Evolutionary conservation across 2,329 filamentous ascomycete genomes (phyloP), one percentile per base, ranked within the genome.

Genomic region (Delphinella strobiligena): DNA sequence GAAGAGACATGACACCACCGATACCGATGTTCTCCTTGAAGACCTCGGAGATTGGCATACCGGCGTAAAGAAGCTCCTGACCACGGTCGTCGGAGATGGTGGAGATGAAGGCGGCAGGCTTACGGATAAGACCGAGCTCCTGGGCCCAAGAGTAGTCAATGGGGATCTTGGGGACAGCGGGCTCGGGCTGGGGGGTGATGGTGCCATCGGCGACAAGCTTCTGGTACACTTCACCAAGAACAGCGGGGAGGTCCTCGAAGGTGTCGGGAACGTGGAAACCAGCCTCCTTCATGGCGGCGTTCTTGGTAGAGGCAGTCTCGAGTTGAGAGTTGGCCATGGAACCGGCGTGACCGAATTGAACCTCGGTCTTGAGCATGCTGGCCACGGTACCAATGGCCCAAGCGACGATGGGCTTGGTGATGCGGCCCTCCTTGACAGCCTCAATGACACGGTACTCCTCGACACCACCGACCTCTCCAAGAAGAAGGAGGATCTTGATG

Each of bases 361-460:
- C 91, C 73, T 98, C 91, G 31, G 91, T 98, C 81, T 94, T 96
- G 75, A 98, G 93, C 87, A 98, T 91, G 75, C 85, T 89, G 49
- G 91, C 91, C 66, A 93, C 95, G 55, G 91, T 98, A 73, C 91
- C 91, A 59, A 98, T 98, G 52, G 91, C 91, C 91, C 91, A 98
- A 32, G 91, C 91, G 46, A 98, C 88, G 58, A 98, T 91, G 56
- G 91, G 91, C 80, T 98, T 98, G 63, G 82, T 98, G 64, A 98
- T 94, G 61, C 76, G 67, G 56, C 91, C 91, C 51, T 82, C 74
- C 79, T 96, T 91, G 54, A 98, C 85, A 45, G 91, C 91, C 59
- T 98, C 89, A 53, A 98, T 95, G 54, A 98, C 91, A 68, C 93
- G 88, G 78, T 98, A 98, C 69, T 98, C 91, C 69, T 98, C 91